phyloP scores from a whole-genome alignment of 2,329 filamentous ascomycete species.

The Epichloe coenophiala region DNA sequence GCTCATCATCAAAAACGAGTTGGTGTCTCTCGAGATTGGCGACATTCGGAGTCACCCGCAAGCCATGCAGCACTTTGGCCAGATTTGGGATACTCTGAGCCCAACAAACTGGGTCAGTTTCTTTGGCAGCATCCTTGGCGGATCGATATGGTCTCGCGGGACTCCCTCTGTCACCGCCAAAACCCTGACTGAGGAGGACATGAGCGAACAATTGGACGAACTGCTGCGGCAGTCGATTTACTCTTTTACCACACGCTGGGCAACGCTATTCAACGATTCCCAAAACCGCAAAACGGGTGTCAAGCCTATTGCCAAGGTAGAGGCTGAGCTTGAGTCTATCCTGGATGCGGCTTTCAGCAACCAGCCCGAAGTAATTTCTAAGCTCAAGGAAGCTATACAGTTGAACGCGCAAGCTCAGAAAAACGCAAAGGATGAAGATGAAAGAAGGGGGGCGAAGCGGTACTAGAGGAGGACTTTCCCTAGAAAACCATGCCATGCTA shows the following conservation, averaged over 20 bases:
- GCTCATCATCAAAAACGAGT: constrained; percentile 87
- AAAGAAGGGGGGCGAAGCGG: constrained; percentile 19
- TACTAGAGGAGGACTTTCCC: neutral
- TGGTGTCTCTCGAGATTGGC: constrained; percentile 89
- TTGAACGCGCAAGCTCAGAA: constrained; percentile 41
- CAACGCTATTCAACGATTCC: constrained; percentile 35
- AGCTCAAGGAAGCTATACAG: constrained; percentile 48
- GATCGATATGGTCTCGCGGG: constrained; percentile 34
- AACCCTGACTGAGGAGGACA: constrained; percentile 38
- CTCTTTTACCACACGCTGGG: constrained; percentile 49
- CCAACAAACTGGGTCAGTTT: constrained; percentile 45
- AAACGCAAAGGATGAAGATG: constrained; percentile 25
- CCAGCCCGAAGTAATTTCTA: constrained; percentile 44
- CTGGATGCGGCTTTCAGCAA: constrained; percentile 45
- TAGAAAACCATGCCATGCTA: neutral
- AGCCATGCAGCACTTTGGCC: constrained; percentile 46
- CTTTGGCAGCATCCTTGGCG: constrained; percentile 43
- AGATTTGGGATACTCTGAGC: constrained; percentile 51
- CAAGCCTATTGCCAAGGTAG: constrained; percentile 37
- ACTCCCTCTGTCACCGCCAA: constrained; percentile 23
- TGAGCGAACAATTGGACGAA: constrained; percentile 51
- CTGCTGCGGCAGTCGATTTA: constrained; percentile 49
- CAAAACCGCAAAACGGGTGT: constrained; percentile 32
- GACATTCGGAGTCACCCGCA: constrained; percentile 39
- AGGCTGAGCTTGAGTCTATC: constrained; percentile 41